phyloP scores from a whole-genome alignment of 2,329 filamentous ascomycete species.

The Paecilomyces fulvus region DNA sequence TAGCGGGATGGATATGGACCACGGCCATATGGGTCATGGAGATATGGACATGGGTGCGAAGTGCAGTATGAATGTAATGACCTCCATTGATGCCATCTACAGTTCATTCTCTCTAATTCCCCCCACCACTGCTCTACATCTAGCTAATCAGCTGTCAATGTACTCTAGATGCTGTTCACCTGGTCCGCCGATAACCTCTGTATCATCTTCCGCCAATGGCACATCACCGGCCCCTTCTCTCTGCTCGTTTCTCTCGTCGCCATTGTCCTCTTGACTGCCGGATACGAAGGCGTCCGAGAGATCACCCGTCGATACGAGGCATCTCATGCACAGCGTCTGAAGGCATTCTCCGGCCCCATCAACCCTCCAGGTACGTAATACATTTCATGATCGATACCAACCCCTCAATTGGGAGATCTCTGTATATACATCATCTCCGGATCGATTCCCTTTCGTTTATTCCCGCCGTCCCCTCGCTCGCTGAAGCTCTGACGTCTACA shows the following conservation, averaged over 20 bases:
- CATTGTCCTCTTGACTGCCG: slow-evolving; percentile 75
- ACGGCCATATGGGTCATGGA: slow-evolving; percentile 46
- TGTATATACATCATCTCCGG: neutral
- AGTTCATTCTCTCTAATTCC: neutral
- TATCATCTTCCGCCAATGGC: slow-evolving; percentile 92
- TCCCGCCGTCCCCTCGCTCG: slow-evolving; percentile 2
- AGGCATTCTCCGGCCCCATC: slow-evolving; percentile 30
- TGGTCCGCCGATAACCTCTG: slow-evolving; percentile 92
- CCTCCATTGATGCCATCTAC: neutral
- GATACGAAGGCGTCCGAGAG: slow-evolving; percentile 83
- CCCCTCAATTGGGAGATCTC: neutral
- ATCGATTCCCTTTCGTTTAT: neutral
- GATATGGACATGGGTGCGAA: slow-evolving; percentile 53
- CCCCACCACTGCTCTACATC: neutral
- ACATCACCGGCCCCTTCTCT: slow-evolving; percentile 62
- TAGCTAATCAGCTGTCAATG: slow-evolving; percentile 6
- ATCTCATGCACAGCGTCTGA: slow-evolving; percentile 42
- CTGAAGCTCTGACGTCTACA: slow-evolving; percentile 13
- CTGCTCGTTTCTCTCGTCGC: slow-evolving; percentile 75
- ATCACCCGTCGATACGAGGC: slow-evolving; percentile 67
- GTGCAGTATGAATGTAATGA: slow-evolving; percentile 84
- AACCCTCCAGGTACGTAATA: slow-evolving; percentile 22
- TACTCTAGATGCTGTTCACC: slow-evolving; percentile 87
- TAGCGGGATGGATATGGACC: slow-evolving; percentile 34
- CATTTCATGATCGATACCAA: slow-evolving; percentile 5